Base-by-base conservation (phyloP, 257 asterid species). In the Petunia axillaris region DNA sequence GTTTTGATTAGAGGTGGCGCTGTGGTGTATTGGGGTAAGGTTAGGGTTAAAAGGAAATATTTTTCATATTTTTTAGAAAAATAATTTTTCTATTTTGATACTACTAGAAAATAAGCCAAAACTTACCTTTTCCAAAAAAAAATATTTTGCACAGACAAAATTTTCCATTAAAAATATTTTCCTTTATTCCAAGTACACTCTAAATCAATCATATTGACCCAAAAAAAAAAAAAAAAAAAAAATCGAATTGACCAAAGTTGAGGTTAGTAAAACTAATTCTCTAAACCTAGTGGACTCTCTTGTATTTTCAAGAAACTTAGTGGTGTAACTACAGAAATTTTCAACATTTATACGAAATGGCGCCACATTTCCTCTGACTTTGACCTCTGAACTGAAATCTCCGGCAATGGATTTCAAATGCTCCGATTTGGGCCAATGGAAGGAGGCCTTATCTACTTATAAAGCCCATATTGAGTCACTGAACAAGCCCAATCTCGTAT, bases 401-500 rank as follows among this genome's bases (percentile, higher is more conserved):
- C 78, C 46, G 62, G 36, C 78, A 46, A 88, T 92, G 90, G 89
- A 89, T 35, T 87, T 90, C 91, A 79, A 83, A 53, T 87, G 91
- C 84, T 35, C 88, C 55, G 91, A 90, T 84, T 81, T 66, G 10
- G 81, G 65, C 55, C 74, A 68, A 35, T 93, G 97, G 93, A 89
- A 87, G 73, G 89, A 90, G 68, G 87, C 90, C 25, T 88, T 94
- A 67, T 73, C 86, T 2, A 89, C 94, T 1, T 94, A 94, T 90
- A 83, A 79, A 4, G 78, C 85, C 64, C 81, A 35, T 39, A 89
- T 94, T 4, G 62, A 80, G 79, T 64, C 84, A 79, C 84, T 90
- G 2, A 85, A 73, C n/a, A 94, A 94, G 73, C 93, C 95, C 53
- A 85, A 90, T 46, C 96, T 94, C 10, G 40, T 81, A 37, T 3